Evolutionary conservation across 139 green algal genomes (phyloP), one percentile per base, ranked within the genome.

Genomic region (Micromonas pusilla): DNA sequence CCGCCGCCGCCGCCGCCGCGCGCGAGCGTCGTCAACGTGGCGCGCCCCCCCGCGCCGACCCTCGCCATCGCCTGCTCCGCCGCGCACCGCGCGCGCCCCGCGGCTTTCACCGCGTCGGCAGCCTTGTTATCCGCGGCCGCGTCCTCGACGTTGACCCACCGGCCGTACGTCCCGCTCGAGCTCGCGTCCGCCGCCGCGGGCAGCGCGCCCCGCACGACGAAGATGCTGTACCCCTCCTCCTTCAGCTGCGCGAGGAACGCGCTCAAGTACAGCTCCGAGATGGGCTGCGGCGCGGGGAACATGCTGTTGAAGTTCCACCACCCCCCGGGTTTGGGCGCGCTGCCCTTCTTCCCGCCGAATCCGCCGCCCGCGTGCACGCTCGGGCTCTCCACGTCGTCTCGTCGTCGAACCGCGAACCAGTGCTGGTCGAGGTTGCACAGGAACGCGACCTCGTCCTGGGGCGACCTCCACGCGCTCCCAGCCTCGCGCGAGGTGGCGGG

Each of bases 341-440:
- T 16, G 6, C 1, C 52, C 38, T 2, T n/a, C n/a, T n/a, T n/a
- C n/a, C n/a, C n/a, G n/a, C n/a, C n/a, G n/a, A n/a, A n/a, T n/a
- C n/a, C n/a, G n/a, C n/a, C n/a, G n/a, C n/a, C n/a, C n/a, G n/a
- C n/a, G n/a, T n/a, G n/a, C n/a, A n/a, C n/a, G n/a, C n/a, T n/a
- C n/a, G n/a, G n/a, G n/a, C n/a, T n/a, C n/a, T n/a, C n/a, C n/a
- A n/a, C n/a, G n/a, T n/a, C n/a, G n/a, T n/a, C n/a, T n/a, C n/a
- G n/a, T n/a, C n/a, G n/a, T n/a, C 90, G 82, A 9, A 96, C 80
- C 6, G 89, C 90, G 78, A 94, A 94, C 91, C 91, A 96, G 81
- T 96, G 91, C 80, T 95, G 85, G 82, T 87, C 62, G 5, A 93
- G 86, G 81, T 97, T 93, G 85, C 89, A 94, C 28, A 97, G 90